These are phyloP conservation scores for Hypoxylon sp. DNA, from an alignment of 2,329 filamentous ascomycete genomes.

Conservation along the genomic window DNA sequence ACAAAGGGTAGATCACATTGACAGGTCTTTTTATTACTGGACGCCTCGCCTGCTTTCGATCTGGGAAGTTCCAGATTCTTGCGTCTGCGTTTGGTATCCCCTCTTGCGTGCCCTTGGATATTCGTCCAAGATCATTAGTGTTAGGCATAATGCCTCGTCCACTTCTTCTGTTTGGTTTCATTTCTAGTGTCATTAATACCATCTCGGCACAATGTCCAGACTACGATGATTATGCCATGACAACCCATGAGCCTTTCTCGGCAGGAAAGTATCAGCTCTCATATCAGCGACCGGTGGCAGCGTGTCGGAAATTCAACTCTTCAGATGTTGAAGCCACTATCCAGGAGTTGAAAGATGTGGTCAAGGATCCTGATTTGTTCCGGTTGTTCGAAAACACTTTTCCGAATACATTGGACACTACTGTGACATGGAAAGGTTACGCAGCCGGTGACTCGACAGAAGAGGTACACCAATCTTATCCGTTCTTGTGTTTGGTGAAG, in stretches of 20 bases:
- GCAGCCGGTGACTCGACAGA: constrained; percentile 65
- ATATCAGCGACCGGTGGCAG: constrained; percentile 77
- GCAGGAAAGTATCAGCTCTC: constrained; percentile 79
- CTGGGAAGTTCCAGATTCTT: constrained; percentile 14
- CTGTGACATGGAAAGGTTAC: constrained; percentile 72
- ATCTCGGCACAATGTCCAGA: constrained; percentile 63
- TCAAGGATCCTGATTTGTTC: constrained; percentile 79
- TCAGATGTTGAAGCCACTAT: constrained; percentile 80
- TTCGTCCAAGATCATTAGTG: constrained; percentile 8
- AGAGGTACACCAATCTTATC: constrained; percentile 68
- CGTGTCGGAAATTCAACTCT: constrained; percentile 84
- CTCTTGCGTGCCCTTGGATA: constrained; percentile 8
- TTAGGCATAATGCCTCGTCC: constrained; percentile 27
- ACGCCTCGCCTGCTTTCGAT: constrained; percentile 19
- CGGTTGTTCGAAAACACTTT: constrained; percentile 77
- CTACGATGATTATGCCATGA: constrained; percentile 67
- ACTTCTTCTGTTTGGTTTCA: constrained; percentile 15
- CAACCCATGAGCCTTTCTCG: constrained; percentile 75
- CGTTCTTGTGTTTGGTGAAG: constrained; percentile 51
- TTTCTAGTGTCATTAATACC: constrained; percentile 13
- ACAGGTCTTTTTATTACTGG: constrained; percentile 33
- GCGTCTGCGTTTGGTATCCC: constrained; percentile 12
- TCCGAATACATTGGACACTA: constrained; percentile 79
- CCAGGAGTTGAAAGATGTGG: constrained; percentile 69
- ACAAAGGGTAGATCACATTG: constrained; percentile 17